A percentile compares a stretch with the other conserved stretches of the same genome.
phyloP scores from a whole-genome alignment of 2,329 filamentous ascomycete genomes.

The Penicillium sp. region DNA sequence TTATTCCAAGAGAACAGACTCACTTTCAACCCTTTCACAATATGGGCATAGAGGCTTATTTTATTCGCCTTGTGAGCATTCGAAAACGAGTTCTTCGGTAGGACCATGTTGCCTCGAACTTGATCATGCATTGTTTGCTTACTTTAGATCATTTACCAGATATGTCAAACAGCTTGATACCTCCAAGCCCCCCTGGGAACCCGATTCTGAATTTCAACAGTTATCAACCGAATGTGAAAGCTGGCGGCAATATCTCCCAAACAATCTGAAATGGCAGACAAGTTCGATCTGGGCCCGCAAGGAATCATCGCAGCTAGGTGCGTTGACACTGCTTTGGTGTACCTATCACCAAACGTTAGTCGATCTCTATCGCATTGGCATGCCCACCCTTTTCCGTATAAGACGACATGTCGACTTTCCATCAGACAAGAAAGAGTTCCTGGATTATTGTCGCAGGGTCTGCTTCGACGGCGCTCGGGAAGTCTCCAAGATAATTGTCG shows the following conservation, averaged over 20 bases:
- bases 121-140: not conserved
- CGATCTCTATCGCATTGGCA: slow-evolving; percentile 48
- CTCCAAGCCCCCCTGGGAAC: slow-evolving; percentile 44
- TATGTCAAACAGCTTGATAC: slow-evolving; percentile 47
- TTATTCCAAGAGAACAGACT: slow-evolving; percentile 5
- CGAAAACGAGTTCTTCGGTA: slow-evolving; percentile 16
- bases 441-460: slow-evolving; percentile 12
- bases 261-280: slow-evolving; percentile 46
- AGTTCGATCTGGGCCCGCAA: slow-evolving; percentile 49
- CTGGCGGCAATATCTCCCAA: slow-evolving; percentile 46
- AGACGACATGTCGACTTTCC: slow-evolving; percentile 27
- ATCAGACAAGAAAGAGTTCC: slow-evolving; percentile 11
- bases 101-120: not conserved
- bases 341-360: slow-evolving; percentile 50
- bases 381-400: slow-evolving; percentile 48
- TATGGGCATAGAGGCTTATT: slow-evolving; percentile 20
- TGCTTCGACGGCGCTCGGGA: slow-evolving; percentile 15
- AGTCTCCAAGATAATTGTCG: slow-evolving; percentile 11
- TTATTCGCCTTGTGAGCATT: slow-evolving; percentile 18
- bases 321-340: slow-evolving; percentile 47
- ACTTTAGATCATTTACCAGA: slow-evolving; percentile 1
- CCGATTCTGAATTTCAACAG: slow-evolving; percentile 45
- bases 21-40: slow-evolving; percentile 9
- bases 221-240: slow-evolving; percentile 42
- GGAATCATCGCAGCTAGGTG: slow-evolving; percentile 49